Conservation (phyloP, 208 protist species). For the Angomonas deanei region DNA sequence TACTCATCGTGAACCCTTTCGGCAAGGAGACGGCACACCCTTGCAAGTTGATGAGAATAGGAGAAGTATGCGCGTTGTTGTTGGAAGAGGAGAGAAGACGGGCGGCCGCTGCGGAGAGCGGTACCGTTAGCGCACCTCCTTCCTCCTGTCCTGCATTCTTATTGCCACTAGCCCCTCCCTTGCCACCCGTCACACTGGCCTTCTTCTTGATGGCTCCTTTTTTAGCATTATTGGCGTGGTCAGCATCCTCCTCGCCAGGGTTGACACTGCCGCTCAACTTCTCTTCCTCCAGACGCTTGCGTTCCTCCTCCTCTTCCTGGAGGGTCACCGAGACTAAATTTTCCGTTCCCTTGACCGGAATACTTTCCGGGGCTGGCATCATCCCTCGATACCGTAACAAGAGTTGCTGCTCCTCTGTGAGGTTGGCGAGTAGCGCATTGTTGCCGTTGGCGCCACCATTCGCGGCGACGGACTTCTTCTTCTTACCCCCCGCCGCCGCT, state of each 20-base stretch:
- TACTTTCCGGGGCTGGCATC: background rate
- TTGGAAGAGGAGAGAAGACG: conserved; percentile 1
- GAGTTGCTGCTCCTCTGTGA: background rate
- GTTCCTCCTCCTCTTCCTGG: background rate
- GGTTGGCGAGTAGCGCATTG: background rate
- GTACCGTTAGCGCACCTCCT: background rate
- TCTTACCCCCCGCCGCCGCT: background rate
- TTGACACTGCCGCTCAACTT: background rate
- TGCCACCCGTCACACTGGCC: background rate
- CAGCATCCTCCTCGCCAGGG: background rate
- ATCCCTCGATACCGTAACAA: background rate
- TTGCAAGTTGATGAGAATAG: conserved; percentile 5
- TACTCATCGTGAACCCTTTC: background rate
- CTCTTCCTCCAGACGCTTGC: conserved; percentile 1
- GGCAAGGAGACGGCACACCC: background rate
- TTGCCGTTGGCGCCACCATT: background rate
- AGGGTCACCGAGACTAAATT: background rate
- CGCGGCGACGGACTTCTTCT: conserved; percentile 4
- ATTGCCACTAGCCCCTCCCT: background rate
- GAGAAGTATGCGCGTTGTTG: background rate
- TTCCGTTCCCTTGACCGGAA: background rate
- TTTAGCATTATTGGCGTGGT: background rate
- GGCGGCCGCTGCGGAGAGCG: conserved; percentile 1
- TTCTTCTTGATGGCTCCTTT: background rate
- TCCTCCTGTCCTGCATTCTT: background rate